A percentile compares a stretch with the other conserved stretches of the same genome.
Conservation (phyloP, 495 filamentous ascomycete genomes). For the Penicillium fimorum region DNA sequence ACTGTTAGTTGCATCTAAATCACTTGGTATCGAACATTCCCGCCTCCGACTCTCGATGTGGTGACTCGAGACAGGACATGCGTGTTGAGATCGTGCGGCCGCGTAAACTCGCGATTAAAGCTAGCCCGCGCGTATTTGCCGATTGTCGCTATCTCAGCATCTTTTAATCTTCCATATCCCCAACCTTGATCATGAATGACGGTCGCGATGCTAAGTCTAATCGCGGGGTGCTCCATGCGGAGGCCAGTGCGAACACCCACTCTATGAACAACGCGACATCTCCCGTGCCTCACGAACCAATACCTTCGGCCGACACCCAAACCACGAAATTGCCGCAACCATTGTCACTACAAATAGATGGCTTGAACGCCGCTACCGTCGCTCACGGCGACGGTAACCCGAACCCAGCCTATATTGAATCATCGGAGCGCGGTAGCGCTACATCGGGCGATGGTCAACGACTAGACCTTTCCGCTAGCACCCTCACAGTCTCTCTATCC, state of each 20-base stretch:
- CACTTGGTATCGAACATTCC: conserved; percentile 17
- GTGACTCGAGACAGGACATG: conserved; percentile 22
- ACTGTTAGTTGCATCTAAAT: conserved; percentile 16
- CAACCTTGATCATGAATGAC: conserved; percentile 23
- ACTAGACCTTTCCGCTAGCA: conserved; percentile 24
- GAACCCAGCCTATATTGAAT: conserved; percentile 19
- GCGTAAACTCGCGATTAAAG: conserved; percentile 22
- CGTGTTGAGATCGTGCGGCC: conserved; percentile 25
- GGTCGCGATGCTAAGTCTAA: conserved; percentile 12
- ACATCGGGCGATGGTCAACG: conserved; percentile 22
- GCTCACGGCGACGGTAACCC: conserved; percentile 10
- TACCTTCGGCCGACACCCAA: conserved; percentile 14
- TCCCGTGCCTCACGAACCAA: conserved; percentile 7
- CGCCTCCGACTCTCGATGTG: conserved; percentile 18
- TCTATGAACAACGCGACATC: conserved; percentile 18
- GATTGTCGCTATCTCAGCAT: conserved; percentile 4
- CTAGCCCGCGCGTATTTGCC: conserved; percentile 17
- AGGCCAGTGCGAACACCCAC: conserved; percentile 21
- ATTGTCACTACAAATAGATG: conserved; percentile 28
- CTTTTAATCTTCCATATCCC: background rate
- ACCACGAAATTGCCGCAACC: conserved; percentile 23
- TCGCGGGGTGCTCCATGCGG: conserved; percentile 24
- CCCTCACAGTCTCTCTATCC: conserved; percentile 19
- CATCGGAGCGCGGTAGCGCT: conserved; percentile 28
- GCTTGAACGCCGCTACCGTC: conserved; percentile 17